Evolutionary conservation across 2,329 filamentous ascomycete species (phyloP).

Genomic region (Thielaviopsis populi): DNA sequence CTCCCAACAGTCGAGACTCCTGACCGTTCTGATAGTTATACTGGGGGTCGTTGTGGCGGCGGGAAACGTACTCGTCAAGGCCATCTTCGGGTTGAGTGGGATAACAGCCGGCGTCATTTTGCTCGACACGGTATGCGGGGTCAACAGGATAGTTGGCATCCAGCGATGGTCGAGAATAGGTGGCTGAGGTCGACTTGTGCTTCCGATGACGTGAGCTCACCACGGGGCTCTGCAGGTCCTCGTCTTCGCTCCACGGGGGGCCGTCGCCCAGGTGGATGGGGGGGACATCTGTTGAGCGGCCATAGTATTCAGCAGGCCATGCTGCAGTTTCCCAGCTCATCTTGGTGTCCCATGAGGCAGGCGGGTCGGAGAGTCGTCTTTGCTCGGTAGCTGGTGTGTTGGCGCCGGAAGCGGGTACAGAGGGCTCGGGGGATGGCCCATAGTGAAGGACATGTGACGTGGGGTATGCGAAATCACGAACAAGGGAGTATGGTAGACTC

Average conservation of each 20-base stretch:
- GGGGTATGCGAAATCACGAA: constrained; percentile 92
- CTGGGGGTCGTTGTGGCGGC: neutral
- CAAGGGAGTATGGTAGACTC: constrained; percentile 71
- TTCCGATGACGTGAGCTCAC: constrained; percentile 75
- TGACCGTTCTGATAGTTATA: constrained; percentile 1
- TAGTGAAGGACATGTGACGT: constrained; percentile 76
- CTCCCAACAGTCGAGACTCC: constrained; percentile 8
- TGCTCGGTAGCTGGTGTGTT: constrained; percentile 76
- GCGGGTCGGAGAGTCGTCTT: constrained; percentile 70
- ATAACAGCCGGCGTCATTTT: constrained; percentile 61
- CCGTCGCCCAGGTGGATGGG: constrained; percentile 77
- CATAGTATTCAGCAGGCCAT: constrained; percentile 39
- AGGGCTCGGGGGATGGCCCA: constrained; percentile 67
- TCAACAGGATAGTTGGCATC: constrained; percentile 40
- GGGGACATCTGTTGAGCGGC: constrained; percentile 55
- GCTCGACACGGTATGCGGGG: constrained; percentile 56
- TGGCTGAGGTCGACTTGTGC: constrained; percentile 54
- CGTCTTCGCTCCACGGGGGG: constrained; percentile 87
- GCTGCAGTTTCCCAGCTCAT: constrained; percentile 38
- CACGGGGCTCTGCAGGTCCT: constrained; percentile 84
- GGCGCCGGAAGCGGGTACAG: constrained; percentile 54
- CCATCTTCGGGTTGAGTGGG: constrained; percentile 53
- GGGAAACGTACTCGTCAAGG: constrained; percentile 21
- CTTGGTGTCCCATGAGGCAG: constrained; percentile 57
- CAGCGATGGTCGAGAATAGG: constrained; percentile 31